Conservation (phyloP, 208 protist species). For the Acanthamoeba healyi region DNA sequence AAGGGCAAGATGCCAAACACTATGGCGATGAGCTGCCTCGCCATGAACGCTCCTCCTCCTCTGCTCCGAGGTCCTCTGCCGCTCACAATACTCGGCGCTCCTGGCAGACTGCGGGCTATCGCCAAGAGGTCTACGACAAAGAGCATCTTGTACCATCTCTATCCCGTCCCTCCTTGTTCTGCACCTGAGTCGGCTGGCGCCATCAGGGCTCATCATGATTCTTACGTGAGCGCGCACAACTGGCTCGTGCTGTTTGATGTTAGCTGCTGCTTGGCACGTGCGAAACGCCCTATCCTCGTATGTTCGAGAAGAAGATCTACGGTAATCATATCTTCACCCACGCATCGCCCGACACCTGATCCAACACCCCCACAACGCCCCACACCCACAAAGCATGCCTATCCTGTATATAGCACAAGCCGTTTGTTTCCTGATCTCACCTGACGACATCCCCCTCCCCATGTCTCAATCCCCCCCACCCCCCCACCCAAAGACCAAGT, state of each 20-base stretch:
- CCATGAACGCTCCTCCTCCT: not conserved
- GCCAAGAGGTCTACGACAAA: not conserved
- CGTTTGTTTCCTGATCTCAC: too few species aligned
- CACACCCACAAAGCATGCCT: too few species aligned
- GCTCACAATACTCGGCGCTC: not conserved
- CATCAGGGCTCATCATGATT: not conserved
- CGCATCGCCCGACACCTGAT: too few species aligned
- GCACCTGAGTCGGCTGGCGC: not conserved
- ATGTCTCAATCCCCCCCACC: too few species aligned
- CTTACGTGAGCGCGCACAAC: not conserved
- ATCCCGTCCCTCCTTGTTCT: not conserved
- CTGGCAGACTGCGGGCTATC: not conserved
- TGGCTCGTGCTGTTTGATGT: not conserved
- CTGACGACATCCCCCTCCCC: too few species aligned
- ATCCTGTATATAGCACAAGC: too few species aligned
- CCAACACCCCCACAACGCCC: too few species aligned
- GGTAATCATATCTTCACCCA: not conserved
- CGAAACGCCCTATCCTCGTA: not conserved
- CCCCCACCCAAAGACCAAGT: not conserved
- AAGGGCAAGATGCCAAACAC: slow-evolving; percentile 12
- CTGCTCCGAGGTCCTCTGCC: not conserved
- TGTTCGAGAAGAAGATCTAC: slow-evolving; percentile 10
- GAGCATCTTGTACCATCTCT: not conserved
- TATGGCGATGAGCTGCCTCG: not conserved
- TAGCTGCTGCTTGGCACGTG: not conserved